Evolutionary conservation across 2,329 filamentous ascomycete species (phyloP).

Genomic region (Sarocladium kiliense): DNA sequence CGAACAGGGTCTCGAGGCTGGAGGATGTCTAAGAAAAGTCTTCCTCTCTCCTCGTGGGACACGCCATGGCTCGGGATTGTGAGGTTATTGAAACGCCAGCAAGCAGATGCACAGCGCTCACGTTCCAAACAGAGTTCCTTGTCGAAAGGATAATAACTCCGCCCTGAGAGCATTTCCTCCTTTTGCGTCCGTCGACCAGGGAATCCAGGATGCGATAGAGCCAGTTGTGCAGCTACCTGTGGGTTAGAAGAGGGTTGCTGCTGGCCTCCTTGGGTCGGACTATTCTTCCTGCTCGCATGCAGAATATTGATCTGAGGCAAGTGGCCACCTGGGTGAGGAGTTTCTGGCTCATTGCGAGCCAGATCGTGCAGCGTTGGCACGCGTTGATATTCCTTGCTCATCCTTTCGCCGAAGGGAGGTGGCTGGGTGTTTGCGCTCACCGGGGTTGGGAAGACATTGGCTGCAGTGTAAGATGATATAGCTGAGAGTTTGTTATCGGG

Average conservation of each 20-base stretch:
- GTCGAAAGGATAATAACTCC: conserved; percentile 75
- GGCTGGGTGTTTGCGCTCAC: conserved; percentile 50
- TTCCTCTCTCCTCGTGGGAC: conserved; percentile 60
- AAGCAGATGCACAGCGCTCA: conserved; percentile 74
- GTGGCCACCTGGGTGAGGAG: conserved; percentile 43
- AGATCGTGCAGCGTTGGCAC: conserved; percentile 57
- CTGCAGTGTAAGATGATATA: conserved; percentile 44
- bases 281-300: conserved; percentile 45
- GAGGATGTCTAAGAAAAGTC: conserved; percentile 68
- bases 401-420: conserved; percentile 41
- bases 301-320: conserved; percentile 55
- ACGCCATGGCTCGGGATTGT: conserved; percentile 68
- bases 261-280: conserved; percentile 35
- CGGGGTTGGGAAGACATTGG: conserved; percentile 56
- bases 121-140: conserved; percentile 75
- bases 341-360: conserved; percentile 50
- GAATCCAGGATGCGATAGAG: conserved; percentile 51
- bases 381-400: conserved; percentile 55
- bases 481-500: conserved; percentile 60
- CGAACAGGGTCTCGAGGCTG: conserved; percentile 54
- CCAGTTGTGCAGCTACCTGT: conserved; percentile 54
- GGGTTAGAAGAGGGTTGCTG: conserved; percentile 34
- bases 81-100: conserved; percentile 78
- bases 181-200: conserved; percentile 61
- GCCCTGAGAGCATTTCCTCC: conserved; percentile 80